Evolutionary conservation across 495 filamentous ascomycete species (phyloP).

Genomic region (Mycothermus thermophilus): DNA sequence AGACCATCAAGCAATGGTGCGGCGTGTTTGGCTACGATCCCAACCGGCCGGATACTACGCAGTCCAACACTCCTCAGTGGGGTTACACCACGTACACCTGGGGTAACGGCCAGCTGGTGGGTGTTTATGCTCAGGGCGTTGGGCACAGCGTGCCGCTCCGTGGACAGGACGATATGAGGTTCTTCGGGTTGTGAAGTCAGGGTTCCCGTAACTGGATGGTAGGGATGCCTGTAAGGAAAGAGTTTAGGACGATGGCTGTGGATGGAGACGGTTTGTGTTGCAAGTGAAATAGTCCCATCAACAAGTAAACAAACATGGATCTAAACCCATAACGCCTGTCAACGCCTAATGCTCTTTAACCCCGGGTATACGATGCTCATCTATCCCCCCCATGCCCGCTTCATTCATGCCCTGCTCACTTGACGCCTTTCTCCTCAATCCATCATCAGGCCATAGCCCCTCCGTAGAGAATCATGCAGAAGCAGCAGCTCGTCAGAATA

Average conservation of each 20-base stretch:
- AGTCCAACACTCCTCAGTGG: constrained; percentile 8
- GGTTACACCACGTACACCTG: constrained; percentile 12
- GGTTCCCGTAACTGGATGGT: too few species aligned
- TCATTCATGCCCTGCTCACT: too few species aligned
- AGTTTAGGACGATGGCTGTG: not conserved
- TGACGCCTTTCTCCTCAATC: not conserved
- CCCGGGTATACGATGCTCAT: too few species aligned
- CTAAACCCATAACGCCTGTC: too few species aligned
- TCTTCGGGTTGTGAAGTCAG: constrained; percentile 8
- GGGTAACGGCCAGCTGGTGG: constrained; percentile 9
- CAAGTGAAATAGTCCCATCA: too few species aligned
- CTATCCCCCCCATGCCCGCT: too few species aligned
- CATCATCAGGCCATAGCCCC: not conserved
- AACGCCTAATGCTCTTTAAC: too few species aligned
- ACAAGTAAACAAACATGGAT: too few species aligned
- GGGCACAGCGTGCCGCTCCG: constrained; percentile 14
- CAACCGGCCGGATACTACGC: constrained; percentile 5
- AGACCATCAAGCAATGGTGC: constrained; percentile 39
- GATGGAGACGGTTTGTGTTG: not conserved
- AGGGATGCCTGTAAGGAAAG: too few species aligned
- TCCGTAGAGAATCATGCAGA: not conserved
- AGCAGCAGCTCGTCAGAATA: not conserved
- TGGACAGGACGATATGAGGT: constrained; percentile 13
- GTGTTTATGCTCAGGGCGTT: constrained; percentile 12
- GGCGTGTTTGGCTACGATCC: constrained; percentile 28